A percentile compares a stretch with the other conserved stretches of the same genome.
phyloP scores from a whole-genome alignment of 1,284 basidiomycete genomes.

The Cutaneotrichosporon arboriforme region DNA sequence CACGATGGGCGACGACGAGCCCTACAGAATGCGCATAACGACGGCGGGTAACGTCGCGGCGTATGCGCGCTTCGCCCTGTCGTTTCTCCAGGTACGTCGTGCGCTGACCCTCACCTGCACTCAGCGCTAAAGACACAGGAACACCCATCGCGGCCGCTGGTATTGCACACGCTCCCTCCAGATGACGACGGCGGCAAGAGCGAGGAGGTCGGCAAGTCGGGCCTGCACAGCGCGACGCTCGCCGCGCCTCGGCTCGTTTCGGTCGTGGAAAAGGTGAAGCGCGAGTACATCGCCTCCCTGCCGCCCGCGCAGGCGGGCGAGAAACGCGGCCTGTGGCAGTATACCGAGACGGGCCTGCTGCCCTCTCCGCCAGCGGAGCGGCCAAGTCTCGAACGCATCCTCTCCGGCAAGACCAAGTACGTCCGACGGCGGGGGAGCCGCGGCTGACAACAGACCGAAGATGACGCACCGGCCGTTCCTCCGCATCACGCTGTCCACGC shows the following conservation, averaged over 20 bases:
- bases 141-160: conserved; percentile 55
- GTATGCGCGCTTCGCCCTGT: conserved; percentile 59
- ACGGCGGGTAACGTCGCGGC: conserved; percentile 58
- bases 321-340: conserved; percentile 62
- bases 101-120: neutral
- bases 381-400: conserved; percentile 26
- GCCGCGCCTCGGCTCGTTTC: conserved; percentile 64
- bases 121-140: conserved; percentile 52
- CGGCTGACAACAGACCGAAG: conserved; percentile 55
- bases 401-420: conserved; percentile 58
- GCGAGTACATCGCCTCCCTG: conserved; percentile 54
- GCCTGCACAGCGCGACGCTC: conserved; percentile 46
- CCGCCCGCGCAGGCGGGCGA: conserved; percentile 15
- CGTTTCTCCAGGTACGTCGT: conserved; percentile 56
- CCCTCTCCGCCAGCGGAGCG: conserved; percentile 37
- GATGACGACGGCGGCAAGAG: neutral
- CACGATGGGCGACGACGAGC: neutral
- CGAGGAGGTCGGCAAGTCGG: conserved; percentile 9
- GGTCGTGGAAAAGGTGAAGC: conserved; percentile 76
- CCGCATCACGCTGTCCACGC: conserved; percentile 62
- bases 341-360: conserved; percentile 64
- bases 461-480: conserved; percentile 66
- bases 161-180: conserved; percentile 63
- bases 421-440: conserved; percentile 37
- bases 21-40: conserved; percentile 56